Conservation (phyloP, 2,329 filamentous ascomycete genomes). For the Pseudogymnoascus sp. region DNA sequence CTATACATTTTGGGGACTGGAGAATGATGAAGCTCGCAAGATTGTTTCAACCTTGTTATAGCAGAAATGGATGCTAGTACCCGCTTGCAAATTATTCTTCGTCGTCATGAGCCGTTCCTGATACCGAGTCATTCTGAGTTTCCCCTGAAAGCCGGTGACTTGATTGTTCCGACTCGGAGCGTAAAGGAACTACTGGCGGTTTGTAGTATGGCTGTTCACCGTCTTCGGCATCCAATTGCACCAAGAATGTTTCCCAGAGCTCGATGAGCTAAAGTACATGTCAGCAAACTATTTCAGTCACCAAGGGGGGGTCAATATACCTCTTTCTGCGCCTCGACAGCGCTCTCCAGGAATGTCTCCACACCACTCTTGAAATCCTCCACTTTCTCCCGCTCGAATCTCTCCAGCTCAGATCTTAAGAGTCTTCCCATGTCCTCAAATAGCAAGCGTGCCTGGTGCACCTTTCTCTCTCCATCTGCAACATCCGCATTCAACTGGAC, state of each 20-base stretch:
- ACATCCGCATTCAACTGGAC: conserved; percentile 91
- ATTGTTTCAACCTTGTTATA: conserved; percentile 8
- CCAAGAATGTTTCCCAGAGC: conserved; percentile 96
- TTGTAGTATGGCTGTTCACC: conserved; percentile 65
- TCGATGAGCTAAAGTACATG: conserved; percentile 52
- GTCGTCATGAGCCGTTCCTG: conserved; percentile 20
- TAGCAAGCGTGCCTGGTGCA: conserved; percentile 79
- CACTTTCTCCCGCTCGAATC: conserved; percentile 95
- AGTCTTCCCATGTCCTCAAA: conserved; percentile 97
- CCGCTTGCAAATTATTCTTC: conserved; percentile 9
- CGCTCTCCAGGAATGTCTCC: conserved; percentile 94
- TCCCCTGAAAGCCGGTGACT: conserved; percentile 38
- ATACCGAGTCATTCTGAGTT: conserved; percentile 18
- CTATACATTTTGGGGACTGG: conserved; percentile 3
- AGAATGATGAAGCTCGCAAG: conserved; percentile 11
- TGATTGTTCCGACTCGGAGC: conserved; percentile 50
- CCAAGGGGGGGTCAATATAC: conserved; percentile 41
- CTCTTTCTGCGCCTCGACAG: conserved; percentile 98
- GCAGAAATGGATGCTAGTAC: conserved; percentile 1
- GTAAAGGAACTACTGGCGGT: conserved; percentile 49
- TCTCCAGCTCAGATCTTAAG: conserved; percentile 84
- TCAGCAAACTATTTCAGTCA: conserved; percentile 13
- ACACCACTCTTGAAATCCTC: conserved; percentile 98
- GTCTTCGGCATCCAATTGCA: conserved; percentile 92
- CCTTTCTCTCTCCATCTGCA: conserved; percentile 85